These are phyloP conservation scores for Sophora flavescens DNA, from an alignment of 306 rosid species.

Conservation along the genomic window DNA sequence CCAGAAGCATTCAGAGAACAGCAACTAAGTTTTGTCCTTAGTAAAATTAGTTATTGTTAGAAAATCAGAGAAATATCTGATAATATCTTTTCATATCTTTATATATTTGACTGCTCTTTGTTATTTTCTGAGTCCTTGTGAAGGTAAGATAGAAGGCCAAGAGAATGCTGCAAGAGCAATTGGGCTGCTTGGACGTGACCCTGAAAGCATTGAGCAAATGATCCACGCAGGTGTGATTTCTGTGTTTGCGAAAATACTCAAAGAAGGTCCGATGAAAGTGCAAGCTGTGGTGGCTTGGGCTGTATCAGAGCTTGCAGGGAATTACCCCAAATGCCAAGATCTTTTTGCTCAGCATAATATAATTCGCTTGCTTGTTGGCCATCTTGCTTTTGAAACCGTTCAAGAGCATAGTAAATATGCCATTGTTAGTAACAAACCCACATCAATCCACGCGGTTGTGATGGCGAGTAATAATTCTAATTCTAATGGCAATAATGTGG, in stretches of 20 bases:
- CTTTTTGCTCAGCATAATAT: constrained; percentile 78
- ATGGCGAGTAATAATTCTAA: constrained; percentile 60
- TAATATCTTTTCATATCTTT: too few relatives aligned
- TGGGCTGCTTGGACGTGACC: constrained; percentile 82
- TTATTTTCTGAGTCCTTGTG: background rate
- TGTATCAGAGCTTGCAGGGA: constrained; percentile 69
- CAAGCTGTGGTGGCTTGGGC: constrained; percentile 86
- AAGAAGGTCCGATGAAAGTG: constrained; percentile 87
- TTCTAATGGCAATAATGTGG: constrained; percentile 13
- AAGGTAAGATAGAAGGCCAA: constrained; percentile 79
- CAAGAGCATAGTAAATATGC: constrained; percentile 82
- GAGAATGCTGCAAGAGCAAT: constrained; percentile 80
- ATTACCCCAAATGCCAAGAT: constrained; percentile 78
- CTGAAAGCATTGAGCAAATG: constrained; percentile 78
- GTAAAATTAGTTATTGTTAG: too few relatives aligned
- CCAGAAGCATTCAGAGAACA: too few relatives aligned
- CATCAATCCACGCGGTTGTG: constrained; percentile 73
- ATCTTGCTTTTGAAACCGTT: constrained; percentile 84
- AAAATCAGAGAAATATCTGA: too few relatives aligned
- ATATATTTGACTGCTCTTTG: too few relatives aligned
- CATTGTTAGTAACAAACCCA: constrained; percentile 58
- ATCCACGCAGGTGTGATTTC: constrained; percentile 71
- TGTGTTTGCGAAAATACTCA: constrained; percentile 76
- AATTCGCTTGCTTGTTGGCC: constrained; percentile 74
- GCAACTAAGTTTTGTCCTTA: too few relatives aligned